phyloP scores from a whole-genome alignment of 257 asterid genomes.

The Solanum ossicruentum region DNA sequence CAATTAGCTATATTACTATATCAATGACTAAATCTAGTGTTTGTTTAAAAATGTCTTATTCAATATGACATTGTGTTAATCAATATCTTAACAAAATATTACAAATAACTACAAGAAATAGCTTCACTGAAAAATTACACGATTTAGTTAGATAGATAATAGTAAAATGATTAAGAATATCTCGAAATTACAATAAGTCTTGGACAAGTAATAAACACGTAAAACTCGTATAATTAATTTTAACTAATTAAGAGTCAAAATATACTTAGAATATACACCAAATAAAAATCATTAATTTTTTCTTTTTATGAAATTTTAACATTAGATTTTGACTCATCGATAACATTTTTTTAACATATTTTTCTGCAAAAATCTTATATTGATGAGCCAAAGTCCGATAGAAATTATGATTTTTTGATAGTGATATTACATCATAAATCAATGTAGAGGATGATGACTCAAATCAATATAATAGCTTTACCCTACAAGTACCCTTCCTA shows the following conservation, averaged over 20 bases:
- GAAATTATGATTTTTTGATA: background rate
- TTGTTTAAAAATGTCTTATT: background rate
- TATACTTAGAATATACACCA: background rate
- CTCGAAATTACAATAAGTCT: background rate
- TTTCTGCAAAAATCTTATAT: background rate
- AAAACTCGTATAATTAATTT: background rate
- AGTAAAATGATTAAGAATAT: no score
- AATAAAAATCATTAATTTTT: fast-evolving
- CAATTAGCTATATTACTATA: background rate
- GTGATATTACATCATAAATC: background rate
- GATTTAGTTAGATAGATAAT: background rate
- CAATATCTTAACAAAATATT: background rate
- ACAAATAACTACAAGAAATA: no score
- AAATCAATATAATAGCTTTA: background rate
- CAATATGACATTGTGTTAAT: background rate
- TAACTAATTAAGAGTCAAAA: background rate
- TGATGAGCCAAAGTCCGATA: background rate
- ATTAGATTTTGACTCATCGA: background rate
- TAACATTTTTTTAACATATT: background rate
- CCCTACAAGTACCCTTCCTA: slow-evolving; percentile 33
- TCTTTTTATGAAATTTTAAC: fast-evolving
- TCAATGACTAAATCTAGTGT: no score
- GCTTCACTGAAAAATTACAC: background rate
- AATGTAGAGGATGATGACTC: background rate
- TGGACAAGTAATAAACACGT: background rate